Conservation (phyloP, 345 rosid species). For the Eucalyptus dawsonii region DNA sequence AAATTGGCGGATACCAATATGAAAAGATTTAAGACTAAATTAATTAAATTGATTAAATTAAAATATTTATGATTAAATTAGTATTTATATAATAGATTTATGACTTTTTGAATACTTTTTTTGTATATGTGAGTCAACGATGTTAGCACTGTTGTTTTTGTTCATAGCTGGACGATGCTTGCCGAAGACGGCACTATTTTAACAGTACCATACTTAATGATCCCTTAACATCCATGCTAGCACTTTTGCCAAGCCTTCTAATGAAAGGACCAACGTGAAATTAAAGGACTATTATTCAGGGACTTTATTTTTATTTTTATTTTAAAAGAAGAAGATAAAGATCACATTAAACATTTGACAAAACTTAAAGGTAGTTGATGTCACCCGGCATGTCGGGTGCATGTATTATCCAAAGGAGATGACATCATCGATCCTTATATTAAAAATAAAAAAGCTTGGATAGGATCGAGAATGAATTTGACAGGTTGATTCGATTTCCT, state of each 20-base stretch:
- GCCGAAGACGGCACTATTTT: background rate
- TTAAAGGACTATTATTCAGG: background rate
- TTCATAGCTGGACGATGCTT: background rate
- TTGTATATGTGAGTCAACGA: rapidly evolving
- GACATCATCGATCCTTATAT: background rate
- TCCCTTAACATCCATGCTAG: background rate
- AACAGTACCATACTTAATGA: background rate
- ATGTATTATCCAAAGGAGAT: background rate
- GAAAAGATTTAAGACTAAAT: rapidly evolving
- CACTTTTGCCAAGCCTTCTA: background rate
- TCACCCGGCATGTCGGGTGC: background rate
- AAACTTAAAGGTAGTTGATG: background rate
- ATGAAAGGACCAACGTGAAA: background rate
- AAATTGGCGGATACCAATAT: too few relatives aligned
- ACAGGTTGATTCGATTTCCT: background rate
- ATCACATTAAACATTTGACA: background rate
- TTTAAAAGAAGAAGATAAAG: background rate
- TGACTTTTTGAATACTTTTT: too few relatives aligned
- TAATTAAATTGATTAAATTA: rapidly evolving
- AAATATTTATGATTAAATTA: too few relatives aligned
- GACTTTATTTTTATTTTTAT: too few relatives aligned
- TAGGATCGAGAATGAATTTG: background rate
- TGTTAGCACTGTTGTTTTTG: background rate
- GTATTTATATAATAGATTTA: rapidly evolving
- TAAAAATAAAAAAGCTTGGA: background rate